These are phyloP conservation scores for Silene uniflora DNA, from an alignment of 148 eudicot species.

Conservation along the genomic window DNA sequence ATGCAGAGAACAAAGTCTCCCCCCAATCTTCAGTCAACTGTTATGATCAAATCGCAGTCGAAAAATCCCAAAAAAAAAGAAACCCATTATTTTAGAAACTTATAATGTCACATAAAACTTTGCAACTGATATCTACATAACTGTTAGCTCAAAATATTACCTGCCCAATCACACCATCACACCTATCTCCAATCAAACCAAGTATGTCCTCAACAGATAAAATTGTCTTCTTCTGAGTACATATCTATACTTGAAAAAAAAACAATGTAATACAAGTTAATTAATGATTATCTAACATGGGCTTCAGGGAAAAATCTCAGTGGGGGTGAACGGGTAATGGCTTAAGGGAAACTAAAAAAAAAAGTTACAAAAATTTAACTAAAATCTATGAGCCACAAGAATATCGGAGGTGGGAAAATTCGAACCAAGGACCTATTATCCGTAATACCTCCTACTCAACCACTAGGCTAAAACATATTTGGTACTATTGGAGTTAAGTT, in stretches of 20 bases:
- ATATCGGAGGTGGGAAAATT: too few species aligned
- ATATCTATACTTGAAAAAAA: conserved; percentile 45
- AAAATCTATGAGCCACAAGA: too few species aligned
- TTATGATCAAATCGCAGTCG: neutral
- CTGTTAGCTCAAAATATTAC: conserved; percentile 24
- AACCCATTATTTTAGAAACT: neutral
- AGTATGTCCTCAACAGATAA: conserved; percentile 91
- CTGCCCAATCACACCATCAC: conserved; percentile 99
- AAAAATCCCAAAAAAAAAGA: conserved; percentile 6
- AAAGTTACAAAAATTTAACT: too few species aligned
- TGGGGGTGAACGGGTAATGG: too few species aligned
- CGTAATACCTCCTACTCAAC: too few species aligned
- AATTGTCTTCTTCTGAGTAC: conserved; percentile 88
- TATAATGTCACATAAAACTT: neutral
- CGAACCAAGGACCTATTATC: too few species aligned
- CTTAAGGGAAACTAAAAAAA: too few species aligned
- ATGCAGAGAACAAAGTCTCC: conserved; percentile 86
- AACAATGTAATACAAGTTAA: neutral
- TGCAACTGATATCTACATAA: neutral
- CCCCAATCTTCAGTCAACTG: conserved; percentile 99
- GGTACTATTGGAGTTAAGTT: too few species aligned
- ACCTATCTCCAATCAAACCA: conserved; percentile 81
- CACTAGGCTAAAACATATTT: too few species aligned
- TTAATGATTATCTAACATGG: too few species aligned
- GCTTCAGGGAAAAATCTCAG: too few species aligned